Evolutionary conservation across 352 stramenopile species (phyloP).

Genomic region (Phytophthora brassicae): DNA sequence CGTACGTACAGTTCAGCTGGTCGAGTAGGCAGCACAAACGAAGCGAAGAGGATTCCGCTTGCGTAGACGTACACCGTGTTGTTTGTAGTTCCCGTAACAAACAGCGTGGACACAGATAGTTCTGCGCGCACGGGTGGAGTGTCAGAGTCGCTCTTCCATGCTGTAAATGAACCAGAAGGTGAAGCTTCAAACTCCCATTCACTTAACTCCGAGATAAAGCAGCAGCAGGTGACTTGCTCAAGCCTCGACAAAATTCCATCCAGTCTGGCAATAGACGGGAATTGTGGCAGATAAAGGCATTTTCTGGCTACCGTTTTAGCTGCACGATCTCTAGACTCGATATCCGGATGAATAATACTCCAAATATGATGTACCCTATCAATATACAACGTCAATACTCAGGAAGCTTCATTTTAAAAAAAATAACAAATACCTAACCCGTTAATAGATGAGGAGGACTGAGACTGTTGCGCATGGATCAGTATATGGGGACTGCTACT

Average conservation of each 20-base stretch:
- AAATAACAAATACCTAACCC: constrained; percentile 8
- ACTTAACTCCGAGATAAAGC: constrained; percentile 28
- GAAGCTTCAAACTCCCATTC: constrained; percentile 21
- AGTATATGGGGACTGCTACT: constrained; percentile 28
- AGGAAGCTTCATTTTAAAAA: neutral
- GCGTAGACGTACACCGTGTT: constrained; percentile 50
- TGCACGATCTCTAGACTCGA: neutral
- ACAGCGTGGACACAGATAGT: constrained; percentile 27
- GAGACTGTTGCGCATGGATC: constrained; percentile 20
- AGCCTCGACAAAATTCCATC: neutral
- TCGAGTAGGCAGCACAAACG: constrained; percentile 42
- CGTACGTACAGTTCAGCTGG: constrained; percentile 57
- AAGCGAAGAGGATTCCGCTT: constrained; percentile 46
- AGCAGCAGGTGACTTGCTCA: constrained; percentile 34
- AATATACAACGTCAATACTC: neutral
- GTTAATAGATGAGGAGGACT: neutral
- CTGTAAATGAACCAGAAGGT: neutral
- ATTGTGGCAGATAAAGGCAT: constrained; percentile 25
- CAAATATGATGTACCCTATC: constrained; percentile 21
- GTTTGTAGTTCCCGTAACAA: constrained; percentile 46
- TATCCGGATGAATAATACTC: constrained; percentile 19
- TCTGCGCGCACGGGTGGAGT: constrained; percentile 6
- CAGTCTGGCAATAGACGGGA: neutral
- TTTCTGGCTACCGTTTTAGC: neutral
- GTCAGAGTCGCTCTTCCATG: constrained; percentile 4